These are phyloP conservation scores for Pigoraptor vietnamica DNA, from an alignment of 78 protist species.

Conservation along the genomic window DNA sequence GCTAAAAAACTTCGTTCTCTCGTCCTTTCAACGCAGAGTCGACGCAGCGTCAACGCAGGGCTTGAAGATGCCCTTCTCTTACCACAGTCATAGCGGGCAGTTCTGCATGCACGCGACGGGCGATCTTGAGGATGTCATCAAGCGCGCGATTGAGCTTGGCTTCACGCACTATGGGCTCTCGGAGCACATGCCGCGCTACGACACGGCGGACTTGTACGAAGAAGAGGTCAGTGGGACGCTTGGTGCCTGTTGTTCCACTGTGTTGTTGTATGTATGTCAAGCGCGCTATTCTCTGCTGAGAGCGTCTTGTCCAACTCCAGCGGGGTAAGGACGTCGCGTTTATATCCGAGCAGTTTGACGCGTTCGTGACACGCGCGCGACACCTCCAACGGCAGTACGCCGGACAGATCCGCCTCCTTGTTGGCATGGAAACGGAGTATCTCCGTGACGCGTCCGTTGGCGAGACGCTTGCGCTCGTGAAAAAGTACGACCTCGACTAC, in stretches of 20 bases:
- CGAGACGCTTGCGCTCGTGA: neutral
- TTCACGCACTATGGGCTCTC: neutral
- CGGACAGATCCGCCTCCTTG: neutral
- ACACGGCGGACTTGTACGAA: neutral
- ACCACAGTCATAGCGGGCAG: neutral
- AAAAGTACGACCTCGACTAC: neutral
- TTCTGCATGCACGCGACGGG: neutral
- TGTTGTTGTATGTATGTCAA: neutral
- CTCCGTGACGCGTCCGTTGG: neutral
- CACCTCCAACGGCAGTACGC: neutral
- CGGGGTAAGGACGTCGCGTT: neutral
- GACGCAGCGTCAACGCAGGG: too few relatives aligned
- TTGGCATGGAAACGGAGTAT: slow-evolving; percentile 6
- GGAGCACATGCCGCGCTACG: slow-evolving; percentile 4
- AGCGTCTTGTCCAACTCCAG: neutral
- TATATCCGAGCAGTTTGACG: neutral
- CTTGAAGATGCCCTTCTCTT: neutral
- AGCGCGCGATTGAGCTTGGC: neutral
- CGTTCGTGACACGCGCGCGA: neutral
- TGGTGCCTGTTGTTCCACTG: neutral
- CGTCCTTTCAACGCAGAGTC: too few relatives aligned
- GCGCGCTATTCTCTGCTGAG: neutral
- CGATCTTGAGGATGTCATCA: neutral
- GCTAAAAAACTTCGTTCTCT: too few relatives aligned
- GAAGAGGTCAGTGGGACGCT: neutral